Percentiles rank a stretch among this genome's conserved stretches.
Evolutionary conservation across 345 rosid genomes (phyloP).

Genomic region (Euphorbia peplus): DNA sequence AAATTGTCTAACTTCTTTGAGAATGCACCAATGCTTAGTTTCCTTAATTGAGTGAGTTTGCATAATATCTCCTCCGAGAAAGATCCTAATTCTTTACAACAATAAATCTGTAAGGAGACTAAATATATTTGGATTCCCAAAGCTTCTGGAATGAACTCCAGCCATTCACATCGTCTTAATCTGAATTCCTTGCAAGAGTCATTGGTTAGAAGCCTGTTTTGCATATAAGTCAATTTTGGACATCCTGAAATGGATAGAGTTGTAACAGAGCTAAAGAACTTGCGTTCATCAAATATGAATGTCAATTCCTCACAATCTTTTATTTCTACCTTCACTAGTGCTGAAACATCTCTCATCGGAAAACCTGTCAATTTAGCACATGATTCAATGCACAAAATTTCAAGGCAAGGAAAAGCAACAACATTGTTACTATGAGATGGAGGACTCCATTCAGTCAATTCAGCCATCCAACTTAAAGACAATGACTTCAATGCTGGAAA

Average conservation of each 20-base stretch:
- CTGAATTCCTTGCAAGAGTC: neutral
- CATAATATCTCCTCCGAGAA: neutral
- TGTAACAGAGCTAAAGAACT: neutral
- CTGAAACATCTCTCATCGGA: neutral
- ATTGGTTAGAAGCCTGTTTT: neutral
- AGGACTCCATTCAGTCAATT: neutral
- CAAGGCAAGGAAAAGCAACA: conserved; percentile 18
- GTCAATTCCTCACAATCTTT: neutral
- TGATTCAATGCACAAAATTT: neutral
- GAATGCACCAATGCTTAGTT: neutral
- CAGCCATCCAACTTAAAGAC: neutral
- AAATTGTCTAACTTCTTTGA: neutral
- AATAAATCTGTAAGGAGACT: neutral
- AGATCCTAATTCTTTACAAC: neutral
- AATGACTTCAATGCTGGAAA: neutral
- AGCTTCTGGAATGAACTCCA: neutral
- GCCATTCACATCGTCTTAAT: neutral
- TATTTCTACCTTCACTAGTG: neutral
- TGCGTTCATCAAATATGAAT: neutral
- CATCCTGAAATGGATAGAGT: neutral
- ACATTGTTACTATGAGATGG: neutral
- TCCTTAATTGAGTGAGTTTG: neutral
- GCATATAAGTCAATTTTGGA: neutral
- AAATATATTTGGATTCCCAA: neutral
- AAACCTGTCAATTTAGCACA: neutral